Percentiles rank a stretch among this genome's conserved stretches.
Conservation (phyloP, 306 rosid genomes). For the Vachellia collinsii region DNA sequence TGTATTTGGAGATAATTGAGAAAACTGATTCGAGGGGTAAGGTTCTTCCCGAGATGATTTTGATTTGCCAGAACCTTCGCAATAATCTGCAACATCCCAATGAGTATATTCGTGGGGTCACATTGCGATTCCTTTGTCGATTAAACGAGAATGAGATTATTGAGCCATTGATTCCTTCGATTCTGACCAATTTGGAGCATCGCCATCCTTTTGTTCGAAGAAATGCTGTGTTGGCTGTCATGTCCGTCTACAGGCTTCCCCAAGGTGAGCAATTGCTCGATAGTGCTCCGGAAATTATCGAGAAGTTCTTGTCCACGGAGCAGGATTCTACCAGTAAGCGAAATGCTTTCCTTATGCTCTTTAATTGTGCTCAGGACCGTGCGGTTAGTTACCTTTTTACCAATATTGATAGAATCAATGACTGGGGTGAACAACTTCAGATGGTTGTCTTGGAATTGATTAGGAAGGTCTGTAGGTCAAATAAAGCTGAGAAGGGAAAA, state of each 20-base stretch:
- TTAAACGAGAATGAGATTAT: conserved; percentile 83
- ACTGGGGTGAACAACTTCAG: conserved; percentile 92
- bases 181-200: conserved; percentile 81
- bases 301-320: conserved; percentile 71
- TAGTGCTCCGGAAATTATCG: conserved; percentile 82
- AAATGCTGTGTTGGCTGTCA: conserved; percentile 82
- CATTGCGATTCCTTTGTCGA: conserved; percentile 90
- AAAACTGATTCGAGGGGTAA: conserved; percentile 88
- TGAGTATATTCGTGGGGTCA: conserved; percentile 94
- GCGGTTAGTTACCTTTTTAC: conserved; percentile 70
- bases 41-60: conserved; percentile 93
- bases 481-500: conserved; percentile 82
- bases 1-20: conserved; percentile 91
- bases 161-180: conserved; percentile 89
- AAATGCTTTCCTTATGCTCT: conserved; percentile 94
- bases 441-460: conserved; percentile 89
- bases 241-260: conserved; percentile 84
- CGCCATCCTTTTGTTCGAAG: conserved; percentile 90
- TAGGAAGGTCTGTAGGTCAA: conserved; percentile 81
- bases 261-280: conserved; percentile 84
- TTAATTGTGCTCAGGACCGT: conserved; percentile 83
- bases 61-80: conserved; percentile 93
- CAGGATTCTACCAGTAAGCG: conserved; percentile 88
- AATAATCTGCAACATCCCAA: conserved; percentile 92
- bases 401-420: conserved; percentile 69